Percentiles rank a stretch among this genome's conserved stretches.
These are phyloP conservation scores for Phylloporus arenicola DNA, from an alignment of 768 basidiomycete species.

Conservation along the genomic window DNA sequence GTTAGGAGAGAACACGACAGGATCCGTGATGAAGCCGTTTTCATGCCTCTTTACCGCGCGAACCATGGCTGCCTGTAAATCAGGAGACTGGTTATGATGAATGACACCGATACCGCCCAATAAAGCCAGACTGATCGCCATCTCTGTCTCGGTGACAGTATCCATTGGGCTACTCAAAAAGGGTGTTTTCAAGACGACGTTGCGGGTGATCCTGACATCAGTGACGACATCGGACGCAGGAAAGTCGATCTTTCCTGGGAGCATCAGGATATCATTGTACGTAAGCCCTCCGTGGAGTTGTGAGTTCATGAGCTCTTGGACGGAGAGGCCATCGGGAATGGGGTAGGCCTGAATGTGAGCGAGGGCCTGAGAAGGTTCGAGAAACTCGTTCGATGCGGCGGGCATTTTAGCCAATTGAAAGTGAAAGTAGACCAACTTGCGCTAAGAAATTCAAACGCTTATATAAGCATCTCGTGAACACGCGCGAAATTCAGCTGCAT, in stretches of 20 bases:
- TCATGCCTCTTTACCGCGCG: constrained; percentile 97
- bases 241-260: constrained; percentile 96
- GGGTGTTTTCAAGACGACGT: constrained; percentile 88
- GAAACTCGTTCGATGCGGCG: constrained; percentile 34
- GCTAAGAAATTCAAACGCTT: too few relatives aligned
- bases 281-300: constrained; percentile 85
- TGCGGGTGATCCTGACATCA: constrained; percentile 84
- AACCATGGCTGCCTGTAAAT: constrained; percentile 93
- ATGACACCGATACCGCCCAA: constrained; percentile 97
- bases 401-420: constrained; percentile 31
- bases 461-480: too few relatives aligned
- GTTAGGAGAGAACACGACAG: constrained; percentile 77
- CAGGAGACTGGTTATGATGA: constrained; percentile 87
- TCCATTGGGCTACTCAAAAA: constrained; percentile 99
- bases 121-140: constrained; percentile 92
- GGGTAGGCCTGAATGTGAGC: constrained; percentile 69
- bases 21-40: constrained; percentile 97
- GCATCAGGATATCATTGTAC: constrained; percentile 93
- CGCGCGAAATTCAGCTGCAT: too few relatives aligned
- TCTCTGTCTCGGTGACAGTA: constrained; percentile 93
- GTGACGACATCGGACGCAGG: constrained; percentile 72
- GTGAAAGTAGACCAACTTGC: too few relatives aligned
- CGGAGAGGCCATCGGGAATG: constrained; percentile 75
- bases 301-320: constrained; percentile 84
- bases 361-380: constrained; percentile 69